Percentiles rank a stretch among this genome's conserved stretches.
Conservation (phyloP, 352 stramenopile species). For the Pythium guiyangense region DNA sequence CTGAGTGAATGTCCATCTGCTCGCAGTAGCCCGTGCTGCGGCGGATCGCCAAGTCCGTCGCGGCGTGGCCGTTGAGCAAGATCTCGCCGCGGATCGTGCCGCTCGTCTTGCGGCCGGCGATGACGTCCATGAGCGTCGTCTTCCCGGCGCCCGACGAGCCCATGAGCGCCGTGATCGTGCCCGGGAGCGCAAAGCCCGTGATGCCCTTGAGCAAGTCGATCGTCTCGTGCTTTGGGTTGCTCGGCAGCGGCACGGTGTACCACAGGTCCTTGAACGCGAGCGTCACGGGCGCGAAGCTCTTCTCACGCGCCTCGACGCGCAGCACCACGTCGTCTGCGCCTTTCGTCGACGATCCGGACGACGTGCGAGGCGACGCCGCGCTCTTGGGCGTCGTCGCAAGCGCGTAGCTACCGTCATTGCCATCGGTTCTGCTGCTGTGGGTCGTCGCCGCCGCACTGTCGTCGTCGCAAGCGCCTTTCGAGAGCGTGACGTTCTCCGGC, state of each 20-base stretch:
- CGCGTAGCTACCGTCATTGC: background rate
- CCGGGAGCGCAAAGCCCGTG: conserved; percentile 47
- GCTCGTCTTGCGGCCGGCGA: conserved; percentile 89
- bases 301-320: background rate
- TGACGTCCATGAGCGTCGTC: conserved; percentile 93
- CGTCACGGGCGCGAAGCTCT: conserved; percentile 15
- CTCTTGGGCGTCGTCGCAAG: background rate
- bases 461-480: background rate
- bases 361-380: background rate
- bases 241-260: conserved; percentile 17
- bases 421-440: background rate
- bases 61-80: conserved; percentile 69
- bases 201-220: conserved; percentile 66
- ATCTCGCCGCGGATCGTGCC: conserved; percentile 80
- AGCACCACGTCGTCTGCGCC: too few relatives aligned
- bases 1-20: conserved; percentile 87
- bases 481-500: conserved; percentile 8
- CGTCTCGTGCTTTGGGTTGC: conserved; percentile 8
- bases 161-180: conserved; percentile 72
- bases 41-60: conserved; percentile 13
- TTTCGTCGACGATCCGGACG: background rate
- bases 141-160: conserved; percentile 84
- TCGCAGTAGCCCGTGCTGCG: conserved; percentile 54
- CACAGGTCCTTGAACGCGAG: conserved; percentile 21
- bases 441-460: background rate